Evolutionary conservation across 805 yeast genomes (phyloP), one percentile per base, ranked within the genome.

Genomic region (Clavispora fructus): DNA sequence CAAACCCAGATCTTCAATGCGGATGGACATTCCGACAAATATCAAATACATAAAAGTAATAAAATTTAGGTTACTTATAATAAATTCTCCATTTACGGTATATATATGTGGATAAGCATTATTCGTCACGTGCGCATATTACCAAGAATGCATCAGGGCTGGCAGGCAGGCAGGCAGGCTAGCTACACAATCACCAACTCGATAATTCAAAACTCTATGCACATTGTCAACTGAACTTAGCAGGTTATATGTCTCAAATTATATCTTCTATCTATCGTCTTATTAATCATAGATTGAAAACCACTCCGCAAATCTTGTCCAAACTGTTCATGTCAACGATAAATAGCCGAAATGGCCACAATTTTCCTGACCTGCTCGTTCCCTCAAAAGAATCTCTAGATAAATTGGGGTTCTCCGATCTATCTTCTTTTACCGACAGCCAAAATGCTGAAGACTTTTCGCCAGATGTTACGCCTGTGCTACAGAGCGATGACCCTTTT

Each of bases 401-500:
- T 10, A 9, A 33, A 10, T 16, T 33, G 13, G 8, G 46, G 28
- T 33, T 29, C 38, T 39, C 56, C 11, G 59, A 58, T 29, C 57
- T 58, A 45, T 49, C 55, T 16, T 55, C 63, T 1, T 52, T 54
- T 17, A 35, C 41, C 11, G 56, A 52, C 28, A 47, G 54, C 9
- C 25, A 14, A 6, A 14, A 13, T n/a, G 35, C 14, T 3, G 38
- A 17, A 13, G 26, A n/a, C 1, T 11, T 40, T 17, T 25, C 26
- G 11, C 48, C 45, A 27, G 30, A 13, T 4, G 35, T 43, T 11
- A 44, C 40, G 14, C 37, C 44, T 13, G 44, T 39, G 17, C 6
- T 37, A 1, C 53, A 43, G 19, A 51, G 54, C 14, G 58, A 55
- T 12, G 59, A 55, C 31, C 57, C 55, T 2, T 53, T 53, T 40